Evolutionary conservation across 495 filamentous ascomycete species (phyloP).

Genomic region (Bryoglossum gracile): DNA sequence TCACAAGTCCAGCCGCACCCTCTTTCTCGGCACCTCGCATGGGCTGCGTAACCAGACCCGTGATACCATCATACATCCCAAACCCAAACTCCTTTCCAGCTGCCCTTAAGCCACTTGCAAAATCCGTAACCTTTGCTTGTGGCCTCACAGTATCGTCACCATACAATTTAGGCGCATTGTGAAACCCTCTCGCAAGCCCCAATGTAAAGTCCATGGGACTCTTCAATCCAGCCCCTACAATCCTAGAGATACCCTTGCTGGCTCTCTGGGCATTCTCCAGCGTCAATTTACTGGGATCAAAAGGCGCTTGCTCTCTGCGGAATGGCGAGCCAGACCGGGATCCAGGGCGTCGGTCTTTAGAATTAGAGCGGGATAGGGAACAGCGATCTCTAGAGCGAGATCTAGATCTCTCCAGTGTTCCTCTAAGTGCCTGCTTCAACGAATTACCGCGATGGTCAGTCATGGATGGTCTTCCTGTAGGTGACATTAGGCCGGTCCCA

Average conservation of each 20-base stretch:
- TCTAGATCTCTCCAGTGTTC: slow-evolving; percentile 17
- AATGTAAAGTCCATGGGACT: slow-evolving; percentile 77
- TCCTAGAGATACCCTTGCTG: slow-evolving; percentile 56
- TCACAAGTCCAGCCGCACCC: slow-evolving; percentile 60
- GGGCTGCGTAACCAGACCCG: slow-evolving; percentile 67
- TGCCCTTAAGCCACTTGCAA: slow-evolving; percentile 58
- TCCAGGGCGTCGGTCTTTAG: slow-evolving; percentile 6
- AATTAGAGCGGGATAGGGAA: slow-evolving; percentile 3
- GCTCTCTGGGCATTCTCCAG: slow-evolving; percentile 52
- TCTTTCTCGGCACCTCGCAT: slow-evolving; percentile 58
- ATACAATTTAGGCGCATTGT: slow-evolving; percentile 75
- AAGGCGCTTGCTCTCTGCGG: slow-evolving; percentile 6
- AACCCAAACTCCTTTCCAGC: slow-evolving; percentile 61
- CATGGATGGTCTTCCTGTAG: background rate
- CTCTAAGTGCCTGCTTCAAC: slow-evolving; percentile 21
- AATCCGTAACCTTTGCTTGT: slow-evolving; percentile 60
- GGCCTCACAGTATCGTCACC: slow-evolving; percentile 66
- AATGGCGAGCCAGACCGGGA: slow-evolving; percentile 14
- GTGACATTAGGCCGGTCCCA: slow-evolving; percentile 10
- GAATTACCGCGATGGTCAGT: slow-evolving; percentile 8
- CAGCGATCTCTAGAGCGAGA: slow-evolving; percentile 8
- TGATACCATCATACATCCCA: slow-evolving; percentile 63
- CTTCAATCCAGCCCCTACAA: slow-evolving; percentile 63
- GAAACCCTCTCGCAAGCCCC: slow-evolving; percentile 73
- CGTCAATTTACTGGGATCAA: slow-evolving; percentile 27